Evolutionary conservation across 805 yeast species (phyloP).

Genomic region (Wickerhamomyces pijperi): DNA sequence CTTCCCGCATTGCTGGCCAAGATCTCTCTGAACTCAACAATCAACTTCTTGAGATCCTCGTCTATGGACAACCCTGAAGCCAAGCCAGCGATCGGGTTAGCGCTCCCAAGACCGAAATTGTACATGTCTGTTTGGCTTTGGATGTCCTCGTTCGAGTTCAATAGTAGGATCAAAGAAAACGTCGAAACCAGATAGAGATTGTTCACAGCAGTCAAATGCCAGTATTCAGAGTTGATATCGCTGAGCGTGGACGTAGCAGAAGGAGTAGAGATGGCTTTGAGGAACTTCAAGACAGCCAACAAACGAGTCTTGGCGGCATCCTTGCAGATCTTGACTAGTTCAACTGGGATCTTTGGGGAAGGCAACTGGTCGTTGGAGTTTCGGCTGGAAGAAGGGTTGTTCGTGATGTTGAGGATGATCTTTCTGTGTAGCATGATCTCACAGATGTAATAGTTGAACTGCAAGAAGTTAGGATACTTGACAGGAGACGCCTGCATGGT

Average conservation of each 20-base stretch:
- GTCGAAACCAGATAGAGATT: neutral
- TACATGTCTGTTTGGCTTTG: neutral
- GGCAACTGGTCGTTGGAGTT: neutral
- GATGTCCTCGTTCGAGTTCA: neutral
- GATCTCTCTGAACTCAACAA: neutral
- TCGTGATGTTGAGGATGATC: constrained; percentile 43
- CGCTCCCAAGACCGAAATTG: too few species aligned
- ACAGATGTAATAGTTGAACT: constrained; percentile 69
- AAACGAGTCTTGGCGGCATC: constrained; percentile 78
- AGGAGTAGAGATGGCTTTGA: neutral
- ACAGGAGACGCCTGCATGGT: constrained; percentile 35
- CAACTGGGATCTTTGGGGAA: constrained; percentile 28
- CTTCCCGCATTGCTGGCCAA: neutral
- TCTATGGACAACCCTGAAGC: neutral
- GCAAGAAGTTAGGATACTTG: constrained; percentile 56
- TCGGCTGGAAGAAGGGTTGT: constrained; percentile 17
- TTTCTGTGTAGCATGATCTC: constrained; percentile 80
- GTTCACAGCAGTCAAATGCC: constrained; percentile 45
- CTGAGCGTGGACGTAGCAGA: neutral
- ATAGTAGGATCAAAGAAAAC: neutral
- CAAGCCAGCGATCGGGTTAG: neutral
- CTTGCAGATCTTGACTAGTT: constrained; percentile 58
- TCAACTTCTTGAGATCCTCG: neutral
- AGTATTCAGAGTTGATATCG: constrained; percentile 29
- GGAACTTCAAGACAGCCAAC: constrained; percentile 43